Percentiles rank a stretch among this genome's conserved stretches.
Conservation (phyloP, 441 rosid species). For the Dalechampia spathulata region DNA sequence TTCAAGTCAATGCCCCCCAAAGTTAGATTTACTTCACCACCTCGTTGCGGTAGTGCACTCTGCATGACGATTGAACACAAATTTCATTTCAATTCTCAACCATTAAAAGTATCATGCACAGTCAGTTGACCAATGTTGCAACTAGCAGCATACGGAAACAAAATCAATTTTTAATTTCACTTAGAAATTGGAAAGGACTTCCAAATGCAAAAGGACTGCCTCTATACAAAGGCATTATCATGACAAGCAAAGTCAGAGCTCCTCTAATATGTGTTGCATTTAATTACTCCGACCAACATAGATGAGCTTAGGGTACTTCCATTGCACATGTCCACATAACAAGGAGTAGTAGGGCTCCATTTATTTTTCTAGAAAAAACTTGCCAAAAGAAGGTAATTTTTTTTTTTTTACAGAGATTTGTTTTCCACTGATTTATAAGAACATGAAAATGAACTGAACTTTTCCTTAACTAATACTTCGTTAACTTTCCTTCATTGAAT, state of each 20-base stretch:
- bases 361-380: background rate
- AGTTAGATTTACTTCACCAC: constrained; percentile 92
- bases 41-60: constrained; percentile 88
- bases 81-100: background rate
- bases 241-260: background rate
- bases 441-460: background rate
- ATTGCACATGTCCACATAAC: too few species aligned
- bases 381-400: background rate
- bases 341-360: background rate
- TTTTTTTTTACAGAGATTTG: background rate
- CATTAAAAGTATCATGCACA: background rate
- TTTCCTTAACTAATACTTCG: background rate
- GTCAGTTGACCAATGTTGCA: background rate
- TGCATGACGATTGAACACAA: constrained; percentile 27
- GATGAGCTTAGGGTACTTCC: too few species aligned
- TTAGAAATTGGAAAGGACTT: background rate
- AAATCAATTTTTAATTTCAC: background rate
- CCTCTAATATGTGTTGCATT: too few species aligned
- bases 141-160: background rate
- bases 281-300: too few species aligned
- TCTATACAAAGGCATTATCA: background rate
- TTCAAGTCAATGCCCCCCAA: constrained; percentile 97
- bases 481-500: background rate
- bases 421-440: too few species aligned
- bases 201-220: background rate